phyloP scores from a whole-genome alignment of 2,329 filamentous ascomycete species.

The Pezicula radicicola region DNA sequence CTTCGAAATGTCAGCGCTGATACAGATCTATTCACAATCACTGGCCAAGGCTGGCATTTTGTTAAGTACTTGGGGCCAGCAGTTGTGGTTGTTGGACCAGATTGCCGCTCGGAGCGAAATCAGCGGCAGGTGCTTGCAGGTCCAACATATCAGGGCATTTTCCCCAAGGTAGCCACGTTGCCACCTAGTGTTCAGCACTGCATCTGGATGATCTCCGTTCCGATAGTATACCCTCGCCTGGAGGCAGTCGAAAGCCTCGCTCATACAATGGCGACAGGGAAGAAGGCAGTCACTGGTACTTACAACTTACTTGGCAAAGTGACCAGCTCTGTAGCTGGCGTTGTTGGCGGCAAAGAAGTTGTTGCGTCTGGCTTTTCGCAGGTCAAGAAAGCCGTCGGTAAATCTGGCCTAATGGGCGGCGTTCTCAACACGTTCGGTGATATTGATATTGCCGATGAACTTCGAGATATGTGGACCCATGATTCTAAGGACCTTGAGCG shows the following conservation, averaged over 20 bases:
- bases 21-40: constrained; percentile 91
- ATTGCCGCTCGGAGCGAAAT: constrained; percentile 88
- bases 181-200: constrained; percentile 95
- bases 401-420: constrained; percentile 91
- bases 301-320: constrained; percentile 97
- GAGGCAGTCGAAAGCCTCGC: constrained; percentile 90
- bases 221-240: constrained; percentile 84
- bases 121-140: constrained; percentile 91
- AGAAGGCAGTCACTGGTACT: constrained; percentile 93
- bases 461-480: constrained; percentile 97
- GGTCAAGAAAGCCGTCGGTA: constrained; percentile 95
- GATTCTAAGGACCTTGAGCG: constrained; percentile 96
- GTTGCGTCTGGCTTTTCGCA: constrained; percentile 91
- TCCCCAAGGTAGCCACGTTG: constrained; percentile 89
- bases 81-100: constrained; percentile 83
- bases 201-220: constrained; percentile 92
- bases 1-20: constrained; percentile 87
- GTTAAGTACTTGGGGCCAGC: constrained; percentile 93
- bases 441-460: constrained; percentile 88
- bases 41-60: constrained; percentile 97
- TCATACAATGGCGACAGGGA: constrained; percentile 87
- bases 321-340: constrained; percentile 89
- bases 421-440: constrained; percentile 96
- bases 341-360: constrained; percentile 91
- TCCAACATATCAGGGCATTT: constrained; percentile 94